phyloP scores from a whole-genome alignment of 192 early-diverging fungal genomes.

The Coemansia sp. region DNA sequence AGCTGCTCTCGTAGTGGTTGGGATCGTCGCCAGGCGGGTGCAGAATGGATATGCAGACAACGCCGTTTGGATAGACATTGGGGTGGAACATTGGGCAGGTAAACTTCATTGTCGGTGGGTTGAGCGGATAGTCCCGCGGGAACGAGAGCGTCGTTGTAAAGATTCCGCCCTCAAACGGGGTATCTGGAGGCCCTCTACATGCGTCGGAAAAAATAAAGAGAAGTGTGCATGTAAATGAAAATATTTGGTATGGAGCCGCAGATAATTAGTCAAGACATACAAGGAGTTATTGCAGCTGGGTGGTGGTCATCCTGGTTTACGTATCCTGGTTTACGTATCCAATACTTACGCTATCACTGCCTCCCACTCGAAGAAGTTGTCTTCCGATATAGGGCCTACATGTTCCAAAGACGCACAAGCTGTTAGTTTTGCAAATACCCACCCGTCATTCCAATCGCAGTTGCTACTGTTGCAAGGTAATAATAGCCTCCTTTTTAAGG shows the following conservation, averaged over 20 bases:
- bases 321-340: too few relatives aligned
- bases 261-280: too few relatives aligned
- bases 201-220: background rate
- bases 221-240: too few relatives aligned
- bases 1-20: slow-evolving; percentile 93
- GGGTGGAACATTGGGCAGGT: slow-evolving; percentile 95
- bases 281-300: too few relatives aligned
- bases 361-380: slow-evolving; percentile 55
- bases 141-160: slow-evolving; percentile 87
- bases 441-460: too few relatives aligned
- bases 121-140: slow-evolving; percentile 93
- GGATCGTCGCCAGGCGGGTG: slow-evolving; percentile 98
- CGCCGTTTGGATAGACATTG: slow-evolving; percentile 93
- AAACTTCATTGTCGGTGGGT: slow-evolving; percentile 95
- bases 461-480: too few relatives aligned
- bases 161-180: slow-evolving; percentile 92
- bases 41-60: slow-evolving; percentile 97
- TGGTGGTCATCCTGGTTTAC: too few relatives aligned
- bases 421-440: too few relatives aligned
- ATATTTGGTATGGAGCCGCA: too few relatives aligned
- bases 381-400: slow-evolving; percentile 74
- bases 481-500: too few relatives aligned
- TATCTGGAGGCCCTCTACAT: slow-evolving; percentile 81
- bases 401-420: too few relatives aligned
- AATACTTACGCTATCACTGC: slow-evolving; percentile 33